Percentiles rank a stretch among this genome's conserved stretches.
phyloP scores from a whole-genome alignment of 768 basidiomycete genomes.

The Auriscalpium orientale region DNA sequence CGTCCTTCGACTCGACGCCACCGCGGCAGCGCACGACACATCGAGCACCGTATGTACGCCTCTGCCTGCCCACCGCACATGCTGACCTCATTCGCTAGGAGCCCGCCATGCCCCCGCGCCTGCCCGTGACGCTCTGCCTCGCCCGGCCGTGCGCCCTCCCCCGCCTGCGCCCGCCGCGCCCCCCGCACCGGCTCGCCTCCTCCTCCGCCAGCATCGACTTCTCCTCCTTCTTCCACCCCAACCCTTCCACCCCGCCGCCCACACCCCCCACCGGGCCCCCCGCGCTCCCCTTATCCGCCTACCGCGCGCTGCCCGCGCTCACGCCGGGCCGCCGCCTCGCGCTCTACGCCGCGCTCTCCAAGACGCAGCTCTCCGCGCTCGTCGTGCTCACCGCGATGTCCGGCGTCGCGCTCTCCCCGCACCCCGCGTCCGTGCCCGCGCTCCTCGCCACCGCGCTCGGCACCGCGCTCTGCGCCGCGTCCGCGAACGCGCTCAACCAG shows the following conservation, averaged over 20 bases:
- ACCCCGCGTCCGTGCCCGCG: constrained; percentile 76
- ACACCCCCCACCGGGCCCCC: background rate
- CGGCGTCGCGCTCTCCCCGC: constrained; percentile 86
- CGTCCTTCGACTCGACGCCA: too few relatives aligned
- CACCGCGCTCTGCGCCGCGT: constrained; percentile 84
- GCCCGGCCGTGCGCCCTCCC: too few relatives aligned
- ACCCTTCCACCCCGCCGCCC: background rate
- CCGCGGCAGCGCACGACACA: too few relatives aligned
- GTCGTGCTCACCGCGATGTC: constrained; percentile 88
- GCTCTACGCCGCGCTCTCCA: constrained; percentile 77
- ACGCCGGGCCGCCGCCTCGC: constrained; percentile 47
- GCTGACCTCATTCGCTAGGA: constrained; percentile 2
- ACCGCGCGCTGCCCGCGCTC: constrained; percentile 26
- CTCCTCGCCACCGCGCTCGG: constrained; percentile 84
- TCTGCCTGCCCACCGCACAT: background rate
- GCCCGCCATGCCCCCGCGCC: constrained; percentile 2
- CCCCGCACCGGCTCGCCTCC: constrained; percentile 4
- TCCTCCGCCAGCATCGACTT: constrained; percentile 2
- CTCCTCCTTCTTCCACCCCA: constrained; percentile 9
- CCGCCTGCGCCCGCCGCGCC: background rate
- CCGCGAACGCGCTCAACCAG: constrained; percentile 93
- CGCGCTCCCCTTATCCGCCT: constrained; percentile 14
- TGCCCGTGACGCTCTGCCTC: background rate
- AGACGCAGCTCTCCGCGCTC: constrained; percentile 74
- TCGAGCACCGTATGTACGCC: background rate